Evolutionary conservation across 352 stramenopile genomes (phyloP), one percentile per base, ranked within the genome.

Genomic region (Blastocystis sp.): DNA sequence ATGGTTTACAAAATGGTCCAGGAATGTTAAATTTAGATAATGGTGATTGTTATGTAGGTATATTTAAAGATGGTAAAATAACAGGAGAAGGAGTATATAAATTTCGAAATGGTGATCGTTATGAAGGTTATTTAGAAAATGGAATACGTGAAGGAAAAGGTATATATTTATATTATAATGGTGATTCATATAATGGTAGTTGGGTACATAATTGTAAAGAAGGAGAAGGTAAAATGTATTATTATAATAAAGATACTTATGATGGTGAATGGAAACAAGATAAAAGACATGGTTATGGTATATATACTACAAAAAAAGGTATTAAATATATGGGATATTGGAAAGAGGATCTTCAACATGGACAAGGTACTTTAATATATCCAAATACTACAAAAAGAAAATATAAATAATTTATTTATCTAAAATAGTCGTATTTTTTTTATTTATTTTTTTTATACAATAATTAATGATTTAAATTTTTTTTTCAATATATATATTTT

Each of bases 311-410:
- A 24, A 33, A 10, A 10, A 31, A 49, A 3, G 36, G 36, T 23
- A 52, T 16, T n/a, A 23, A 23, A 3, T 62, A 62, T 27, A 32
- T 40, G 19, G 52, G 52, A 0, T 7, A 24, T 6, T 62, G 52
- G 52, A 42, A 54, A 24, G 54, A 62, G 48, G 52, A 42, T 24
- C 25, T 52, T 36, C 46, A 59, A 27, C 36, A 59, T 3, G 49
- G 49, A 2, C 46, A 28, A 2, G 49, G 49, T 23, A 30, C 30
- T 37, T 27, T 59, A 16, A 30, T 24, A 1, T 59, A 59, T 25
- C 35, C n/a, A 30, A 36, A 59, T 25, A 40, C 36, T 3, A 27
- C 18, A n/a, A n/a, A n/a, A n/a, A n/a, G n/a, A n/a, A n/a, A n/a
- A n/a, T n/a, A n/a, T n/a, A n/a, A n/a, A n/a, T n/a, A n/a, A n/a